phyloP scores from a whole-genome alignment of 2,329 filamentous ascomycete genomes.

The Cercospora zeae-maydis region DNA sequence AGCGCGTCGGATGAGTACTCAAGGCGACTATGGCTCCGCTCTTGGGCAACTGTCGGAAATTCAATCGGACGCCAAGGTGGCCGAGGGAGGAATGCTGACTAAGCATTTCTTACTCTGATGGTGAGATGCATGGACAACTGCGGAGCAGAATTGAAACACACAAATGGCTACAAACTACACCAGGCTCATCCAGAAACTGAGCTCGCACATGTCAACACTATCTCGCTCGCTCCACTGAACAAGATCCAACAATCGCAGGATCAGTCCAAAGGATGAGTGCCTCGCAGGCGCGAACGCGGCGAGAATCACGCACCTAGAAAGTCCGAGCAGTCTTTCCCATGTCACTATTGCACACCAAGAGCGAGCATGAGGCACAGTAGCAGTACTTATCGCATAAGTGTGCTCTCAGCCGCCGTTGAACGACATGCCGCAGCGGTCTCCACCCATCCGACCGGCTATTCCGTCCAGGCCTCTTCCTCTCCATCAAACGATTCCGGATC shows the following conservation, averaged over 20 bases:
- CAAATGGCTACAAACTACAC: no score
- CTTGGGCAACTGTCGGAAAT: no score
- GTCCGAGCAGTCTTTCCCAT: not conserved
- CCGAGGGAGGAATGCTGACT: no score
- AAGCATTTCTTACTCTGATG: no score
- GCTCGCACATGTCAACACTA: no score
- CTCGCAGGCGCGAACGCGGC: not conserved
- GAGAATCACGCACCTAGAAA: not conserved
- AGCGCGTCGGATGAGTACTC: not conserved
- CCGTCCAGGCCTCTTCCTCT: not conserved
- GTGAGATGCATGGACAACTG: no score
- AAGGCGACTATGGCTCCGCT: not conserved
- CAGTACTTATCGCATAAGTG: no score
- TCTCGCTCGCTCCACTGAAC: not conserved
- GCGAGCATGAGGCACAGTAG: no score
- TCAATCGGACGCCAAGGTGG: not conserved
- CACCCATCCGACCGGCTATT: not conserved
- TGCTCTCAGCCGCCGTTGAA: not conserved
- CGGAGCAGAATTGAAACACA: no score
- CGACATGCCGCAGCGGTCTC: not conserved
- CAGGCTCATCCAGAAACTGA: no score
- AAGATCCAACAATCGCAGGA: not conserved
- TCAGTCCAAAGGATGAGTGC: no score
- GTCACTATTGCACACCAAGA: no score
- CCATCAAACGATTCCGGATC: not conserved